Conservation (phyloP, 352 stramenopile species). For the Globisporangium barbulae region DNA sequence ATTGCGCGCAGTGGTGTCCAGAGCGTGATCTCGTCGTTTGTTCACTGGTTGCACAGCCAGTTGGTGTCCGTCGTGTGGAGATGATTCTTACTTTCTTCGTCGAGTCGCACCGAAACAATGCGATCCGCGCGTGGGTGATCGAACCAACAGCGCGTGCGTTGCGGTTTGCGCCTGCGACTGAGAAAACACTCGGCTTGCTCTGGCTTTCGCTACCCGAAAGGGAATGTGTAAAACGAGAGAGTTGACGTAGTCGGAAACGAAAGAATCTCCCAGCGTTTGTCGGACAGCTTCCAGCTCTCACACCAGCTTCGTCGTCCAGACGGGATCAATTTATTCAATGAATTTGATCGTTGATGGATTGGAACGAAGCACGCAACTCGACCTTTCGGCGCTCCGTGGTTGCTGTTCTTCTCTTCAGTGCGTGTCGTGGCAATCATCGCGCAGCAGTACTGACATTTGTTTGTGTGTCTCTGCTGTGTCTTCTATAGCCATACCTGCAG, state of each 20-base stretch:
- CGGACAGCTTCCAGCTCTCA: constrained; percentile 13
- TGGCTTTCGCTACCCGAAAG: constrained; percentile 16
- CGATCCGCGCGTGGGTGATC: constrained; percentile 2
- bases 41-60: constrained; percentile 4
- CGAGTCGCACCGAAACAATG: constrained; percentile 8
- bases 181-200: constrained; percentile 5
- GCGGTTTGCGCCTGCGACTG: not conserved
- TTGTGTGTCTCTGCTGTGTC: constrained; percentile 21
- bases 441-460: constrained; percentile 29
- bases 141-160: not conserved
- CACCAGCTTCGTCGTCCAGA: constrained; percentile 14
- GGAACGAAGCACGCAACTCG: constrained; percentile 39
- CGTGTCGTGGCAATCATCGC: constrained; percentile 10
- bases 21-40: not conserved
- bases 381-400: constrained; percentile 36
- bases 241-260: constrained; percentile 1
- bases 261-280: constrained; percentile 12
- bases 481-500: constrained; percentile 84
- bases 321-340: constrained; percentile 9
- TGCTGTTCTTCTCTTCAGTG: constrained; percentile 28
- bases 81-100: constrained; percentile 9
- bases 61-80: constrained; percentile 13
- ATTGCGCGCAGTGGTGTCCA: constrained; percentile 2
- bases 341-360: constrained; percentile 9
- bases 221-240: constrained; percentile 13